Evolutionary conservation across 2,329 filamentous ascomycete species (phyloP).

Genomic region (Thielaviopsis musarum): DNA sequence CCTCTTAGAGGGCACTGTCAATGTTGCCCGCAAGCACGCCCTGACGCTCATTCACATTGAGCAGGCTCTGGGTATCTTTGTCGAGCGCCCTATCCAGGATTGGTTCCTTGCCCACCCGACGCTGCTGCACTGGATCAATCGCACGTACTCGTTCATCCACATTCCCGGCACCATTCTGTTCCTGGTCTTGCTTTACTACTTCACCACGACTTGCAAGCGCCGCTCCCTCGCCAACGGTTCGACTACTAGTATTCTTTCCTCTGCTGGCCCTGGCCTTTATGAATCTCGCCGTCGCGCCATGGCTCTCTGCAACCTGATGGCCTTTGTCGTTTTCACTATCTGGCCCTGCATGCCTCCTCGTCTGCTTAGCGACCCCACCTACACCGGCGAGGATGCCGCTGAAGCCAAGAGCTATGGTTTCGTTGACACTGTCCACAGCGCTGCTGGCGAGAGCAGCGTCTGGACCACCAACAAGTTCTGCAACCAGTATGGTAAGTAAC

Average conservation of each 20-base stretch:
- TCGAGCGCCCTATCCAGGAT: constrained; percentile 44
- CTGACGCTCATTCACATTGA: constrained; percentile 52
- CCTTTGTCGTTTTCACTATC: constrained; percentile 43
- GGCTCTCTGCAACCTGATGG: constrained; percentile 43
- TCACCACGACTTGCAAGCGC: constrained; percentile 46
- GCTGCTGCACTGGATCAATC: constrained; percentile 52
- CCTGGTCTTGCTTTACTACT: constrained; percentile 46
- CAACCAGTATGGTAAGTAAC: constrained; percentile 49
- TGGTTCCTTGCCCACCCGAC: constrained; percentile 32
- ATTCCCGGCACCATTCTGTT: constrained; percentile 63
- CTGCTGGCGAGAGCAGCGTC: constrained; percentile 38
- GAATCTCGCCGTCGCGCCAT: constrained; percentile 40
- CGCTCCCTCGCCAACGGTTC: constrained; percentile 15
- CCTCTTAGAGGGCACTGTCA: constrained; percentile 48
- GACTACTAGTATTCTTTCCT: constrained; percentile 17
- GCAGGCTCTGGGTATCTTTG: constrained; percentile 45
- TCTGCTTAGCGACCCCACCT: constrained; percentile 37
- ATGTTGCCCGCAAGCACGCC: constrained; percentile 51
- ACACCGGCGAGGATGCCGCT: constrained; percentile 35
- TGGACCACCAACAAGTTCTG: constrained; percentile 60
- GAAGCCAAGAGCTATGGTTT: constrained; percentile 45
- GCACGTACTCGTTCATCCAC: constrained; percentile 61
- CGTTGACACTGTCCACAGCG: constrained; percentile 41
- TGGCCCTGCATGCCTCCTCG: constrained; percentile 50
- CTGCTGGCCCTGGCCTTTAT: constrained; percentile 30